Base-by-base conservation (phyloP, 352 stramenopile species). In the Chrysophaeum taylorii region DNA sequence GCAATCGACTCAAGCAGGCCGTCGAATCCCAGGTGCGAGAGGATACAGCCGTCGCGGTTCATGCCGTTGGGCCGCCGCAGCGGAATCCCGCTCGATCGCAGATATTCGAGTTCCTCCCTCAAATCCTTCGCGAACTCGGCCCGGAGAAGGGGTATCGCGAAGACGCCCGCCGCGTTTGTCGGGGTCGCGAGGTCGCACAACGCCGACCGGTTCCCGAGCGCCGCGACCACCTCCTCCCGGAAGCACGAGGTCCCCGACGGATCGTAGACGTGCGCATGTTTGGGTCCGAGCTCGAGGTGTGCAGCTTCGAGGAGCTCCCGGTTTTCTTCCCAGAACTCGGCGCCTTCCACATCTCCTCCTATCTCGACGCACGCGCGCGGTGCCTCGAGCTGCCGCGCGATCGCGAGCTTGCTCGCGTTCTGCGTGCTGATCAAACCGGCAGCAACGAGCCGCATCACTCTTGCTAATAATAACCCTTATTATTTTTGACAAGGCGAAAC, bases 21-120 rank as follows among this genome's bases (percentile, higher is more conserved):
- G 18, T 54, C 12, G 45, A 54, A 54, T 16, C 45, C 45, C 18
- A 54, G 45, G 45, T 14, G 12, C 18, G 7, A 25, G 7, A 54
- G 45, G 45, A 54, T 54, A 25, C 45, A 54, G 23, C 45, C 45
- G 23, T 54, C 18, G 45, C 45, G 45, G 21, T 54, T 54, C 45
- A 54, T 54, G 45, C 45, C 45, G 45, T 54, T 54, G 5, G 45
- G 45, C 45, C 45, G 45, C 45, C 45, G 45, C 18, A 54, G 45
- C 12, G 45, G 45, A 25, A 54, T 14, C 18, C 45, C 45, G 18
- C 18, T 31, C 7, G 12, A 4, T 4, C 45, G 45, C 12, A 54
- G 45, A 25, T 54, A 25, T 25, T 16, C 45, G 45, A 54, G 45
- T 23, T 54, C 45, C 45, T 7, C 45, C 18, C 45, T 4, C 12